Percentiles rank a stretch among this genome's conserved stretches.
Evolutionary conservation across 345 rosid species (phyloP).

Genomic region (Durio zibethinus): DNA sequence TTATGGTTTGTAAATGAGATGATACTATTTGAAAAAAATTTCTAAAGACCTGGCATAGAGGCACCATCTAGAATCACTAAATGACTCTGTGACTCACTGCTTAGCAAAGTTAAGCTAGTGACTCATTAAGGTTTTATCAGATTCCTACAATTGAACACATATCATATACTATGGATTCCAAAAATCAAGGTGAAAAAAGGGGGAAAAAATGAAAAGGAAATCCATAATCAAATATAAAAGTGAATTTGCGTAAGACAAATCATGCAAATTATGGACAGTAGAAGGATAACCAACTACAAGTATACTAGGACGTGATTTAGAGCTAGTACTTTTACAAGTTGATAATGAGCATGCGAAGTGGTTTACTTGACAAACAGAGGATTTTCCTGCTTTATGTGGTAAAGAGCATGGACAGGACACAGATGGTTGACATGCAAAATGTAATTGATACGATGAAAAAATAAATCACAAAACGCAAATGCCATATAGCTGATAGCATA

Average conservation of each 20-base stretch:
- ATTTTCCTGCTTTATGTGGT: neutral
- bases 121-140: neutral
- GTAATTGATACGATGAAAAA: conserved; percentile 14
- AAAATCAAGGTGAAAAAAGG: neutral
- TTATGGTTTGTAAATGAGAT: neutral
- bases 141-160: neutral
- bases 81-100: neutral
- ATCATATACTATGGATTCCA: neutral
- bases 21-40: neutral
- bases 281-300: neutral
- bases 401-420: conserved; percentile 5
- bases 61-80: neutral
- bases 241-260: neutral
- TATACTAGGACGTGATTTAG: neutral
- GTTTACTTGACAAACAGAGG: neutral
- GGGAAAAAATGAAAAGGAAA: neutral
- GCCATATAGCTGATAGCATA: neutral
- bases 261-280: neutral
- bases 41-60: neutral
- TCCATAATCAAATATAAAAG: neutral
- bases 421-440: conserved; percentile 37
- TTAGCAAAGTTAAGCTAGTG: neutral
- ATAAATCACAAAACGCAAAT: conserved; percentile 12
- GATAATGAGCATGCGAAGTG: neutral
- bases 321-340: neutral